Base-by-base conservation (phyloP, 805 yeast genomes). In the Millerozyma miso region DNA sequence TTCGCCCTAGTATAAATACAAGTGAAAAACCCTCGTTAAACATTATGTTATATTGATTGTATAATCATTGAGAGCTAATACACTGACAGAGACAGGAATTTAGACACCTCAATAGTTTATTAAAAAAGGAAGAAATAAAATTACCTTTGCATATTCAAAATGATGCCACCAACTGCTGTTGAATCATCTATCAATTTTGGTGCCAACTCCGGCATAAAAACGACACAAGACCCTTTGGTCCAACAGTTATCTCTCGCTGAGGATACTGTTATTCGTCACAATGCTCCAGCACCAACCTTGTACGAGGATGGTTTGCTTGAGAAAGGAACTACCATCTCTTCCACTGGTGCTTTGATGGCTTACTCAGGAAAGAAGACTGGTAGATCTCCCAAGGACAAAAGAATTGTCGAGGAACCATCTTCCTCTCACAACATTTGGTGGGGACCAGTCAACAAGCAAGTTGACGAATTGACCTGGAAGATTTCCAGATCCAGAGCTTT, bases 391-490 rank as follows among this genome's bases (percentile, higher is more conserved):
- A 87, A 86, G 74, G 99, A 91, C 73, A 91, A 91, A 70, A 86
- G 99, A 73, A 88, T 91, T 65, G 97, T 91, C 49, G 97, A 90
- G 58, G 98, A 93, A 74, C 85, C 80, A 55, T 77, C 93, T 40
- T 88, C 97, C 33, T 69, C 77, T 47, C 77, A 87, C 45, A 74
- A 90, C 60, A 81, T 91, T 56, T 91, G 99, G 99, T 91, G 99
- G 99, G 99, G 99, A 19, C 98, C 98, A 2, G 99, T 91, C 54
- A 91, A 91, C 75, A 88, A 86, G 71, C 87, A 91, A 71, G 90
- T 91, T 55, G 85, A 88, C 47, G 96, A 88, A 69, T 82, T 83
- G 63, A 89, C 97, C 17, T 91, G 98, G 98, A 80, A 81, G 57
- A 89, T 91, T 58, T 87, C 95, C 65, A 85, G 95, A 66, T 91